Base-by-base conservation (phyloP, 441 rosid species). In the Dalechampia spathulata region DNA sequence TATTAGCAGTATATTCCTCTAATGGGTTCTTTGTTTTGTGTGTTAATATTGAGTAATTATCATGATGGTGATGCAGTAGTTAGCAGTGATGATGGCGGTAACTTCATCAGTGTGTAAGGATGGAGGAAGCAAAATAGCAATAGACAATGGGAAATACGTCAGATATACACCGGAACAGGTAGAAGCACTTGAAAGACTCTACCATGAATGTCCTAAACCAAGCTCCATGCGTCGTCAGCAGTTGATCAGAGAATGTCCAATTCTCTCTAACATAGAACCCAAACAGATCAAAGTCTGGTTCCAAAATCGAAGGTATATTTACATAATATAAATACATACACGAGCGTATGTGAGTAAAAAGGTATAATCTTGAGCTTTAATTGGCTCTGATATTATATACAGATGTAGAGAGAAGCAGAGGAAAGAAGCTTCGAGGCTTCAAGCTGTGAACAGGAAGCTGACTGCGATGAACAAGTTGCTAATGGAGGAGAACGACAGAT, bases 281-380 rank as follows among this genome's bases (percentile, higher is more conserved):
- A 92, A 89, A 62, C 98, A 92, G 74, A 89, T 92, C 81, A 92
- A 92, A 79, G 98, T 92, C 12, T 92, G 97, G 98, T 92, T 92
- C 80, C 98, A 92, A 51, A 92, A 92, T 72, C 71, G 98, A 72
- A 80, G 98, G 98, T 91, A 70, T 71, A 14, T 9, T 19, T 28
- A 42, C 27, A n/a, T 21, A 34, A 21, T 44, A 6, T 17, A 16
- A 13, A 25, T 40, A 6, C 14, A 58, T 10, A 14, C 8, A 15
- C n/a, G n/a, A n/a, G n/a, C n/a, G 0, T 7, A 7, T 3, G 11
- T 16, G 43, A 39, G 3, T 14, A 23, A 23, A 17, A 39, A 23
- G 34, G 27, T 40, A 7, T 5, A 26, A 6, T 16, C 0, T 17
- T 55, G 17, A 27, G 0, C n/a, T 39, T 54, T 21, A 16, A 32